These are phyloP conservation scores for Nakataea oryzae DNA, from an alignment of 2,329 filamentous ascomycete species.

Conservation along the genomic window DNA sequence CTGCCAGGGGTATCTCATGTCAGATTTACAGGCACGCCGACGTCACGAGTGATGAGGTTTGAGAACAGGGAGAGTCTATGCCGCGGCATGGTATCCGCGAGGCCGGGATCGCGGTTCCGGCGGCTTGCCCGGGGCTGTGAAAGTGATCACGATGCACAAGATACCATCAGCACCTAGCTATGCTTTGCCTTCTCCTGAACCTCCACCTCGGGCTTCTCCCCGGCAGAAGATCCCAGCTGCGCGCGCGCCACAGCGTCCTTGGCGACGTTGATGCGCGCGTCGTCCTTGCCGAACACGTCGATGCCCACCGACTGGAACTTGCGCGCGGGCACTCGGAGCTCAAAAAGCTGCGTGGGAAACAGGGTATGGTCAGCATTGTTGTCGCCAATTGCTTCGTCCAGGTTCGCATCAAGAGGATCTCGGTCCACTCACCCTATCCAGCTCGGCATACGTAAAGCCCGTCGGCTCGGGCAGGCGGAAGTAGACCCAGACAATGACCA, in stretches of 20 bases:
- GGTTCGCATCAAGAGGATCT: no score
- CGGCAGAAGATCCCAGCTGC: background rate
- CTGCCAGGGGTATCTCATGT: no score
- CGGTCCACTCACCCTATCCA: slow-evolving; percentile 27
- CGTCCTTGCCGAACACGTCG: slow-evolving; percentile 41
- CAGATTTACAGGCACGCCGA: no score
- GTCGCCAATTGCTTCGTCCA: no score
- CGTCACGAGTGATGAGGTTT: no score
- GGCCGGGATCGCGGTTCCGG: no score
- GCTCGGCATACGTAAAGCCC: slow-evolving; percentile 41
- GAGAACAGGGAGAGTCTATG: no score
- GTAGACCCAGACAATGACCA: slow-evolving; percentile 5
- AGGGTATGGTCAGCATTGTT: no score
- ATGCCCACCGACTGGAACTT: slow-evolving; percentile 56
- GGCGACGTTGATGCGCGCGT: slow-evolving; percentile 19
- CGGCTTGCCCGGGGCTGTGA: no score
- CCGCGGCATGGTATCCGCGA: no score
- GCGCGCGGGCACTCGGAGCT: slow-evolving; percentile 58
- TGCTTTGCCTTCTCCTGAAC: background rate
- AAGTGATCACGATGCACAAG: no score
- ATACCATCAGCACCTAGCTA: no score
- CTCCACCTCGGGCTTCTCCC: background rate
- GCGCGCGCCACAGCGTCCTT: background rate
- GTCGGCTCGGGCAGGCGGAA: slow-evolving; percentile 21
- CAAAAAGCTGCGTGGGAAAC: slow-evolving; percentile 53